Evolutionary conservation across 164 flowering plant genomes (phyloP), one percentile per base, ranked within the genome.

Genomic region (Aristolochia fimbriata): DNA sequence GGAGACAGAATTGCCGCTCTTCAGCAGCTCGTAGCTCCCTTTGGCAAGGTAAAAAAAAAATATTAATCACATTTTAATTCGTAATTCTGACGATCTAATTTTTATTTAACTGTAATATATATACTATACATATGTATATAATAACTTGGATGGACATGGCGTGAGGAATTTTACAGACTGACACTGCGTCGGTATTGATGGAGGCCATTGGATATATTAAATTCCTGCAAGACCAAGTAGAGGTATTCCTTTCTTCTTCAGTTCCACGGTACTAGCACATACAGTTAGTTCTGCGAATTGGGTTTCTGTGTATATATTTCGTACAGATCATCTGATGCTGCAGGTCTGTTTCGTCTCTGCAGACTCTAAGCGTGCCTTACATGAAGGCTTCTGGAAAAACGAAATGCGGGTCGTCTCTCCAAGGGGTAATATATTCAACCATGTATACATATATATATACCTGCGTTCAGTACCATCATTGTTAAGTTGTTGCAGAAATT

Each of bases 161-260:
- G 68, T 69, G 64, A 49, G 60, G 15, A 15, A 65, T 55, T 65
- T 76, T 74, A 64, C 90, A 91, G 98, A 91, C 98, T 52, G 98
- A 91, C 76, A 91, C 96, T 45, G 98, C 98, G 53, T 91, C 98
- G 10, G 98, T 91, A 55, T 79, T 91, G 50, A 83, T 82, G 88
- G 98, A 91, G 71, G 98, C 98, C 59, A 86, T 82, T 51, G 96
- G 96, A 30, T 91, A 88, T 75, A 91, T 91, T 70, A 91, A 91
- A 79, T 91, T 91, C 75, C 96, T 91, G 58, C 98, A 88, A 52
- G 84, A 74, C 67, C 98, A 91, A 62, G 86, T 91, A 53, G 92
- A 91, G 97, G 97, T 91, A 80, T 54, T 41, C 53, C 16, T 23
- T 37, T 37, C 43, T 37, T 37, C 43, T 37, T 10, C 43, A n/a